Conservation (phyloP, 2,329 filamentous ascomycete genomes). For the Arthrobotrys entomopaga region DNA sequence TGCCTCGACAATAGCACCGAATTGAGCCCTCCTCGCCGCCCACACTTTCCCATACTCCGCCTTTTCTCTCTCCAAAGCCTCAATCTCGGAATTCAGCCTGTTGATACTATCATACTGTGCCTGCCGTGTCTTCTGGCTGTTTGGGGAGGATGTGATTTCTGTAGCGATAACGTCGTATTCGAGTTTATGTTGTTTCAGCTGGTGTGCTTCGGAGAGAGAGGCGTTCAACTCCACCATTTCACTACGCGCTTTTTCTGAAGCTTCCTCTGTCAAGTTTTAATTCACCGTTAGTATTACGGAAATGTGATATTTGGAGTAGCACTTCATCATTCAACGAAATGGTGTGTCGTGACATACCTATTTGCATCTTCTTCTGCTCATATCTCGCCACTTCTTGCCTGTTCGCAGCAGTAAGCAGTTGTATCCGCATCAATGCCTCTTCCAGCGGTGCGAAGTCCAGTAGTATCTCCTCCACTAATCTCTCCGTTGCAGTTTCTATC, state of each 20-base stretch:
- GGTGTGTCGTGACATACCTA: constrained; percentile 37
- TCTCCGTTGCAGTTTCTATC: constrained; percentile 43
- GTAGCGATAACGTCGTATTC: constrained; percentile 58
- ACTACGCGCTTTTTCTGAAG: constrained; percentile 56
- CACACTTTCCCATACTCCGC: constrained; percentile 58
- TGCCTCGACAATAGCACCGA: constrained; percentile 58
- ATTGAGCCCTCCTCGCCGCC: constrained; percentile 57
- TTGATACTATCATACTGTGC: constrained; percentile 57
- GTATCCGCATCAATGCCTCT: constrained; percentile 57
- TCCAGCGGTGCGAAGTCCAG: constrained; percentile 58
- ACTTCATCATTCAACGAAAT: too few relatives aligned
- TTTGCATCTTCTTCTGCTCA: constrained; percentile 57
- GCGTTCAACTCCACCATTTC: constrained; percentile 57
- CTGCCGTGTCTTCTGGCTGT: constrained; percentile 59
- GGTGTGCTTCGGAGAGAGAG: constrained; percentile 53
- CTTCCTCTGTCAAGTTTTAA: constrained; percentile 36
- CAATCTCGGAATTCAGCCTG: constrained; percentile 58
- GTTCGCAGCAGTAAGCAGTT: constrained; percentile 58
- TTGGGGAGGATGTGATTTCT: constrained; percentile 57
- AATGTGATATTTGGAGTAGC: neutral
- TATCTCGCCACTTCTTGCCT: constrained; percentile 58
- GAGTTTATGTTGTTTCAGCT: constrained; percentile 58
- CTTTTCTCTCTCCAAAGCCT: constrained; percentile 57
- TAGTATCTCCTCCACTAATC: constrained; percentile 56
- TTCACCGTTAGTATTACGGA: constrained; percentile 9